Evolutionary conservation across 371 early-diverging fungal species (phyloP).

Genomic region (Polyrhizophydium stewartii): DNA sequence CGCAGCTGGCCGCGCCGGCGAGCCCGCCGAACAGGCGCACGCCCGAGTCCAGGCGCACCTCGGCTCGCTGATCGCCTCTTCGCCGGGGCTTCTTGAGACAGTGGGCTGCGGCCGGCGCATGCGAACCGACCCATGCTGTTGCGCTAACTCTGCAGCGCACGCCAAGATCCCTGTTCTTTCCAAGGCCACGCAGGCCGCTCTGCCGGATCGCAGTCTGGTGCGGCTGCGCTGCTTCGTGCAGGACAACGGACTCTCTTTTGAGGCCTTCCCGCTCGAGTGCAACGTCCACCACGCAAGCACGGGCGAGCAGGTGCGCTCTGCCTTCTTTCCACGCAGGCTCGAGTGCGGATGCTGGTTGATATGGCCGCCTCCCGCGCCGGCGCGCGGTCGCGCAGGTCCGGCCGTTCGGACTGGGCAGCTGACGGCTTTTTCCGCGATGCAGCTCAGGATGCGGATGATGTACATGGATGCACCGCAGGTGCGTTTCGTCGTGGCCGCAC

Average conservation of each 20-base stretch:
- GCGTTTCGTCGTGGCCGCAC: neutral
- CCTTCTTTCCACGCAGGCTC: neutral
- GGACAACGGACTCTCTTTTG: slow-evolving; percentile 31
- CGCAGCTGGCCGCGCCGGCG: too few relatives aligned
- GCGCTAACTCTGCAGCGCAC: too few relatives aligned
- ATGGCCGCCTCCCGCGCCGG: too few relatives aligned
- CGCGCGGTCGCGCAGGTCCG: too few relatives aligned
- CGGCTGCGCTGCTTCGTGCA: slow-evolving; percentile 59
- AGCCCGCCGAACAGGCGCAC: too few relatives aligned
- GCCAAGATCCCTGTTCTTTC: neutral
- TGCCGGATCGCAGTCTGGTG: slow-evolving; percentile 27
- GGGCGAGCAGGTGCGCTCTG: slow-evolving; percentile 9
- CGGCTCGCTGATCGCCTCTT: neutral
- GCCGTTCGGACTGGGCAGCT: neutral
- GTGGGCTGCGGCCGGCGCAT: too few relatives aligned
- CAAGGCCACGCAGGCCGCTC: neutral
- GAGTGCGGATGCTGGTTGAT: too few relatives aligned
- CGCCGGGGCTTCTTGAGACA: too few relatives aligned
- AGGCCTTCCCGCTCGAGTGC: neutral
- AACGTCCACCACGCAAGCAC: slow-evolving; percentile 1
- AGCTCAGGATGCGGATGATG: neutral
- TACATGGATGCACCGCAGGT: slow-evolving; percentile 2
- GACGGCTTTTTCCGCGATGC: neutral
- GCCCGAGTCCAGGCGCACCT: neutral
- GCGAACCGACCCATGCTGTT: too few relatives aligned